A percentile compares a stretch with the other conserved stretches of the same genome.
These are phyloP conservation scores for Alternaria burnsii DNA, from an alignment of 2,329 filamentous ascomycete genomes.

Conservation along the genomic window DNA sequence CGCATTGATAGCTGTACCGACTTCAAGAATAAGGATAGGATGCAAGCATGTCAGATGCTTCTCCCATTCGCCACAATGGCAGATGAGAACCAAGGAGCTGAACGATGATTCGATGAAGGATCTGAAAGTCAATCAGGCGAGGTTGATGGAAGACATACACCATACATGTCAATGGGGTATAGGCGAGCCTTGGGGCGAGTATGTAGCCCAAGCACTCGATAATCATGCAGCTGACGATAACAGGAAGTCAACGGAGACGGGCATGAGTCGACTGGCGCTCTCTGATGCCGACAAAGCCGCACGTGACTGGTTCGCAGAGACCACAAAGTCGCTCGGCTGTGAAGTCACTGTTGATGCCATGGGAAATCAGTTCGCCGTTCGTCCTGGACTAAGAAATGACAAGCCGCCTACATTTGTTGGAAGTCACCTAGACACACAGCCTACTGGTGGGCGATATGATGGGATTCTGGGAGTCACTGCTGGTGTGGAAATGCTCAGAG, in stretches of 20 bases:
- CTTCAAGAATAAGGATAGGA: conserved; percentile 10
- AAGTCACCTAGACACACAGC: conserved; percentile 68
- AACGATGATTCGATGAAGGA: conserved; percentile 60
- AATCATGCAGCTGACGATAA: conserved; percentile 8
- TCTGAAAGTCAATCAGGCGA: conserved; percentile 65
- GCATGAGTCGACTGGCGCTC: conserved; percentile 78
- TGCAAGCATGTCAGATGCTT: conserved; percentile 36
- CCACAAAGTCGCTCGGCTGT: conserved; percentile 70
- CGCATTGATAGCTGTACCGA: conserved; percentile 21
- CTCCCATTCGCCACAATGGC: conserved; percentile 41
- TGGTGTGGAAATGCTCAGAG: conserved; percentile 75
- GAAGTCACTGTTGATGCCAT: conserved; percentile 74
- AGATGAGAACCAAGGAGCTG: conserved; percentile 57
- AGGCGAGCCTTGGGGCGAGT: conserved; percentile 73
- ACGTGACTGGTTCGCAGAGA: conserved; percentile 77
- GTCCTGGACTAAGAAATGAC: conserved; percentile 67
- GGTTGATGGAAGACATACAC: conserved; percentile 71
- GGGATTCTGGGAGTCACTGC: conserved; percentile 79
- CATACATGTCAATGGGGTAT: conserved; percentile 72
- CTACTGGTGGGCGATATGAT: conserved; percentile 73
- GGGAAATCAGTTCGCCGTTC: conserved; percentile 81
- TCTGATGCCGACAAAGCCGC: conserved; percentile 75
- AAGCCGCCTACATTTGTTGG: conserved; percentile 72
- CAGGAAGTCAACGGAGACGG: conserved; percentile 69
- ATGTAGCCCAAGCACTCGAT: conserved; percentile 23